Evolutionary conservation across 257 asterid species (phyloP), one percentile per base, ranked within the genome.

Genomic region (Ajuga chamaepitys): DNA sequence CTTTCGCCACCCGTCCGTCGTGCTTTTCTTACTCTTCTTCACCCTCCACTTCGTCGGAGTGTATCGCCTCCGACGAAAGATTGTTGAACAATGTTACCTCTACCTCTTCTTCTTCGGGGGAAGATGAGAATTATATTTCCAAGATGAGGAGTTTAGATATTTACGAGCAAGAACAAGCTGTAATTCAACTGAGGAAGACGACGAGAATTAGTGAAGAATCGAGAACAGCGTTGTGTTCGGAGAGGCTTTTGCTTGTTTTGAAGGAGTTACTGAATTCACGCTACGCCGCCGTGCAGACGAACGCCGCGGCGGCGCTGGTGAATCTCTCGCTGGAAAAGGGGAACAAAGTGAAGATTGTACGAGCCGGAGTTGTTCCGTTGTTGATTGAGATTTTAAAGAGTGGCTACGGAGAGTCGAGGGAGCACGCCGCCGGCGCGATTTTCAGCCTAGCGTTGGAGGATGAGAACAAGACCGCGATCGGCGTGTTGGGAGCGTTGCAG

Each of bases 371-470:
- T 4, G 83, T 88, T 18, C 97, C 95, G 0, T 25, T 69, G 58
- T 21, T 94, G 67, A 83, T 89, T 17, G 97, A 89, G 21, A 59
- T 84, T 38, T 50, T 93, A 22, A 93, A 78, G 55, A 83, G 83
- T 45, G 99, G 97, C 1, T 87, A 67, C 18, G 91, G 75, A 9
- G 99, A 89, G 75, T 80, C 97, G 0, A 74, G 83, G 7, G 99
- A 89, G 70, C 97, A 93, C 71, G 99, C 97, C 9, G 88, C 97
- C 4, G 97, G 99, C 17, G 97, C 89, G 16, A 77, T 93, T 50
- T 93, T 93, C 73, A 93, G 99, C 50, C 77, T 93, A 25, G 86
- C 95, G 0, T 67, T 87, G 2, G 95, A 84, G 65, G 95, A 87
- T 24, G 90, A 74, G 48, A 93, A 89, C 71, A 87, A 84, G 76